Evolutionary conservation across 2,329 filamentous ascomycete genomes (phyloP).

Genomic region (Cylindrodendrum hubeiense): DNA sequence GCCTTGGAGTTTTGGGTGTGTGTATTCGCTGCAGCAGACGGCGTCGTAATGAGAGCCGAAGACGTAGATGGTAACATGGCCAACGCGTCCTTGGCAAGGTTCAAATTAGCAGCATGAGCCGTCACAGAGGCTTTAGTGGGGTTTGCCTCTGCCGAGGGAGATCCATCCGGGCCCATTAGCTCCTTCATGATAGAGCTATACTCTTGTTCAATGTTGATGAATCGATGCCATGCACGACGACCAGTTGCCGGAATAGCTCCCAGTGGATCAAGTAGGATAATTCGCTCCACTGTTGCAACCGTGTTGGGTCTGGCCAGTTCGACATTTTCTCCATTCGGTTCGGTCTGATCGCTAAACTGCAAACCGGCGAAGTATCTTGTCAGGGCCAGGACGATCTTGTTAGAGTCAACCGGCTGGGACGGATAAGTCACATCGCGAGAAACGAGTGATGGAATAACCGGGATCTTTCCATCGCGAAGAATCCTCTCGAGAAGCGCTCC

Average conservation of each 20-base stretch:
- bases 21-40: conserved; percentile 77
- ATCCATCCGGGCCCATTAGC: conserved; percentile 56
- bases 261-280: conserved; percentile 89
- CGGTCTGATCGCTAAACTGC: conserved; percentile 52
- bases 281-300: conserved; percentile 78
- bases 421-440: conserved; percentile 55
- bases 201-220: conserved; percentile 95
- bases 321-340: conserved; percentile 29
- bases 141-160: conserved; percentile 48
- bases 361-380: conserved; percentile 81
- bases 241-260: conserved; percentile 82
- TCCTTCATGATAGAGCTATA: conserved; percentile 77
- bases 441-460: conserved; percentile 58
- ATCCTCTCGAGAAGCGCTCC: conserved; percentile 47
- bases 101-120: conserved; percentile 77
- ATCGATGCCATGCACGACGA: conserved; percentile 60
- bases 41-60: conserved; percentile 90
- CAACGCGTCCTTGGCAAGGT: conserved; percentile 77
- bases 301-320: conserved; percentile 57
- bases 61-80: conserved; percentile 84
- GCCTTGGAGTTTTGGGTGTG: conserved; percentile 52
- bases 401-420: conserved; percentile 57
- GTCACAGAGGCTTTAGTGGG: conserved; percentile 45
- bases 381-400: conserved; percentile 80
- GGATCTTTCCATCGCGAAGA: conserved; percentile 48